phyloP scores from a whole-genome alignment of 768 basidiomycete species.

The Auriscalpium vulgare region DNA sequence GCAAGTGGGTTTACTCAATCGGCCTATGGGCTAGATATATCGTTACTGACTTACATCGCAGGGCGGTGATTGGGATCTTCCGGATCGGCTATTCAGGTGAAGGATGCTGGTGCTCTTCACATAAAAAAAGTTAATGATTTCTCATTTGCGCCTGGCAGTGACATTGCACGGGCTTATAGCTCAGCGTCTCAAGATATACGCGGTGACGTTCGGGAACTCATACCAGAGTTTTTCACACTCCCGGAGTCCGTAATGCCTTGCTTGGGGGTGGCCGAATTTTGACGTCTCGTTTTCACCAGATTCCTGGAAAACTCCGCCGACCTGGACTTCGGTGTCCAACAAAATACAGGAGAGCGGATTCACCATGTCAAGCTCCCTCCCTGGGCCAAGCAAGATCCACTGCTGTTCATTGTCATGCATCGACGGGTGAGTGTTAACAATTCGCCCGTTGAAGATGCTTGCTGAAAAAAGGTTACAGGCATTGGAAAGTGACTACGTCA shows the following conservation, averaged over 20 bases:
- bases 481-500: conserved; percentile 81
- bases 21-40: too few relatives aligned
- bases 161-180: conserved; percentile 72
- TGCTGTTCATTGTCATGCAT: conserved; percentile 75
- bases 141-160: conserved; percentile 31
- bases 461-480: conserved; percentile 38
- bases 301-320: conserved; percentile 78
- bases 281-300: conserved; percentile 28
- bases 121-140: conserved; percentile 3
- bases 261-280: not conserved
- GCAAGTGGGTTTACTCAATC: conserved; percentile 31
- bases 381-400: conserved; percentile 81
- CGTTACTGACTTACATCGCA: conserved; percentile 23
- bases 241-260: conserved; percentile 51
- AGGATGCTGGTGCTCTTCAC: not conserved
- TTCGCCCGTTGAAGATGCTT: not conserved
- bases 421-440: conserved; percentile 42
- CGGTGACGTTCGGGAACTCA: conserved; percentile 89
- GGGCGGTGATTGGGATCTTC: conserved; percentile 94
- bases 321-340: conserved; percentile 71
- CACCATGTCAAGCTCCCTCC: conserved; percentile 84
- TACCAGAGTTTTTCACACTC: conserved; percentile 82
- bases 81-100: conserved; percentile 76
- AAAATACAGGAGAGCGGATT: conserved; percentile 69
- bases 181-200: conserved; percentile 82